Percentiles rank a stretch among this genome's conserved stretches.
These are phyloP conservation scores for Pleurotus tuoliensis DNA, from an alignment of 768 basidiomycete genomes.

Conservation along the genomic window DNA sequence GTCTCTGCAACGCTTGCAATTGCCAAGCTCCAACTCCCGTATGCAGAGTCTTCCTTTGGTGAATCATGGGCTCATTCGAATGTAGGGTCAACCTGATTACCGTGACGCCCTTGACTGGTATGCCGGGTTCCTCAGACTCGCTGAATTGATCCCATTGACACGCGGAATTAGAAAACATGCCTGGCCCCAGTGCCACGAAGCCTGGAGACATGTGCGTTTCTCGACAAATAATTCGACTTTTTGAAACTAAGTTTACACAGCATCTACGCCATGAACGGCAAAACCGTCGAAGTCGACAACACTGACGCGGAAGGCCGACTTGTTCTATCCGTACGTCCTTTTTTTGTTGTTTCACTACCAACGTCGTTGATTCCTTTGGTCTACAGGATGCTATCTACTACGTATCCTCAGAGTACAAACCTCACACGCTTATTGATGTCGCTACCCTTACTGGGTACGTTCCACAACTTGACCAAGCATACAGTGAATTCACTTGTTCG, in stretches of 20 bases:
- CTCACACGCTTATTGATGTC: slow-evolving; percentile 81
- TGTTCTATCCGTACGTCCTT: slow-evolving; percentile 53
- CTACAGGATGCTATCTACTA: slow-evolving; percentile 78
- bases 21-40: slow-evolving; percentile 81
- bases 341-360: too few relatives aligned
- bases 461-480: not conserved
- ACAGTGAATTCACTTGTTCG: not conserved
- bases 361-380: not conserved
- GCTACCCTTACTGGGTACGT: slow-evolving; percentile 80
- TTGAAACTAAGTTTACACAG: slow-evolving; percentile 27
- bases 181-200: slow-evolving; percentile 68
- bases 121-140: too few relatives aligned
- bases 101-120: slow-evolving; percentile 57
- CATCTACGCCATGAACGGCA: slow-evolving; percentile 85
- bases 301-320: slow-evolving; percentile 84
- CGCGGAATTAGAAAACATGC: slow-evolving; percentile 66
- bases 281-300: slow-evolving; percentile 83
- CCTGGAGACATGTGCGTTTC: slow-evolving; percentile 76
- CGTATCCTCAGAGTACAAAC: slow-evolving; percentile 69
- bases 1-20: slow-evolving; percentile 71
- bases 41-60: slow-evolving; percentile 21
- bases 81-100: slow-evolving; percentile 71
- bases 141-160: not conserved
- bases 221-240: not conserved
- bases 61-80: not conserved